Conservation (phyloP, 2,329 filamentous ascomycete species). For the Aaosphaeria arxii region DNA sequence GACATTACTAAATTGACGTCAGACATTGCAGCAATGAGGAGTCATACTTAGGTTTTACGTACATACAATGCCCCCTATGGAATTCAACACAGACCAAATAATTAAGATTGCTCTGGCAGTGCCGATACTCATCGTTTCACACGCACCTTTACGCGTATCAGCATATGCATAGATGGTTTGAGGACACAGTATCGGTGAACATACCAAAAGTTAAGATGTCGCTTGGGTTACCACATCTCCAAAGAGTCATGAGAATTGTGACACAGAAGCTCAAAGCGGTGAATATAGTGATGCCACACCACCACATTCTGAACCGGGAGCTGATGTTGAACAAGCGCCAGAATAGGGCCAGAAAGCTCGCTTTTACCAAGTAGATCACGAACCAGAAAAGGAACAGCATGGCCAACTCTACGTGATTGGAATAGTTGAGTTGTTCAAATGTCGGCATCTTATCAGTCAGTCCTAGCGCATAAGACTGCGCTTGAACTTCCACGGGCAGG, state of each 20-base stretch:
- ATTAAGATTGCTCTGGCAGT: not conserved
- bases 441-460: not conserved
- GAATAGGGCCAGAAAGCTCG: constrained; percentile 7
- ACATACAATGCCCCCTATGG: constrained; percentile 2
- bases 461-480: not conserved
- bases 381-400: constrained; percentile 7
- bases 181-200: not conserved
- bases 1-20: not conserved
- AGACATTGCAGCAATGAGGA: not conserved
- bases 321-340: constrained; percentile 7
- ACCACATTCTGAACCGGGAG: constrained; percentile 1
- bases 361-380: constrained; percentile 6
- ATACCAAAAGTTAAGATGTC: not conserved
- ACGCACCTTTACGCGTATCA: not conserved
- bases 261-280: not conserved
- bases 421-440: not conserved
- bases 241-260: not conserved
- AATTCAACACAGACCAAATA: constrained; percentile 3
- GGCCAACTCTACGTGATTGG: constrained; percentile 2
- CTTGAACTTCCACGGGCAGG: not conserved
- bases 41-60: not conserved
- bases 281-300: not conserved
- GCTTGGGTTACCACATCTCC: not conserved
- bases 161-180: too few species aligned
- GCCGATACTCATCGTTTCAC: not conserved